Conservation (phyloP, 2,329 filamentous ascomycete genomes). For the Parascedosporium putredinis region DNA sequence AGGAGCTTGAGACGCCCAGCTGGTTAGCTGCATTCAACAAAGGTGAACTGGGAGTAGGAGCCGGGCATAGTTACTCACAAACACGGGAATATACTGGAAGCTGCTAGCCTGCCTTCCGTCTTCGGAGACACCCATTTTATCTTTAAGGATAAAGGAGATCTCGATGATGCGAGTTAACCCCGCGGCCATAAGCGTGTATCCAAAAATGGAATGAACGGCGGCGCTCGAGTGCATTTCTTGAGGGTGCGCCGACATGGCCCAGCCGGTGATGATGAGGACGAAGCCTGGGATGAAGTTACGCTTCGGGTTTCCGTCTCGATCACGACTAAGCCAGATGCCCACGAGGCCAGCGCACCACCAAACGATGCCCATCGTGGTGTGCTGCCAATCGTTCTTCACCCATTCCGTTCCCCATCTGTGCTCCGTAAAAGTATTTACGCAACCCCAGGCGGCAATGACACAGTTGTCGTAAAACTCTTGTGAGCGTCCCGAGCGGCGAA, state of each 20-base stretch:
- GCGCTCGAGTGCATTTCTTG: constrained; percentile 76
- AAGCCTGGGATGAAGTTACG: constrained; percentile 89
- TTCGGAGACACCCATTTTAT: constrained; percentile 54
- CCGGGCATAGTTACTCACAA: constrained; percentile 32
- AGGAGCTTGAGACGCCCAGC: no score
- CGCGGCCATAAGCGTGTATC: constrained; percentile 89
- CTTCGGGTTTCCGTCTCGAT: constrained; percentile 73
- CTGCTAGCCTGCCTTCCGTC: constrained; percentile 59
- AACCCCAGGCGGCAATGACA: constrained; percentile 89
- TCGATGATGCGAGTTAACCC: constrained; percentile 80
- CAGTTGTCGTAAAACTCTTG: constrained; percentile 95
- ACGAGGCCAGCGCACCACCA: constrained; percentile 94
- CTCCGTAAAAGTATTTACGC: constrained; percentile 96
- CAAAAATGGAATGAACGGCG: constrained; percentile 81
- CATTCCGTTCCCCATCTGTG: constrained; percentile 85
- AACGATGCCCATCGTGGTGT: constrained; percentile 98
- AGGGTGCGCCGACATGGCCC: constrained; percentile 88
- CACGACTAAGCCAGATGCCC: constrained; percentile 83
- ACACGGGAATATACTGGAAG: constrained; percentile 44
- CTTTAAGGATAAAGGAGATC: constrained; percentile 75
- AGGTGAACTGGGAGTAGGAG: constrained; percentile 8
- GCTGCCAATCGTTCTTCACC: constrained; percentile 91
- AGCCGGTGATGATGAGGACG: constrained; percentile 85
- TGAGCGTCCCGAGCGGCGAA: constrained; percentile 70
- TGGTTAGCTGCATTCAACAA: background rate